Evolutionary conservation across 305 asterid genomes (phyloP).

Genomic region (Solanum chacoense): DNA sequence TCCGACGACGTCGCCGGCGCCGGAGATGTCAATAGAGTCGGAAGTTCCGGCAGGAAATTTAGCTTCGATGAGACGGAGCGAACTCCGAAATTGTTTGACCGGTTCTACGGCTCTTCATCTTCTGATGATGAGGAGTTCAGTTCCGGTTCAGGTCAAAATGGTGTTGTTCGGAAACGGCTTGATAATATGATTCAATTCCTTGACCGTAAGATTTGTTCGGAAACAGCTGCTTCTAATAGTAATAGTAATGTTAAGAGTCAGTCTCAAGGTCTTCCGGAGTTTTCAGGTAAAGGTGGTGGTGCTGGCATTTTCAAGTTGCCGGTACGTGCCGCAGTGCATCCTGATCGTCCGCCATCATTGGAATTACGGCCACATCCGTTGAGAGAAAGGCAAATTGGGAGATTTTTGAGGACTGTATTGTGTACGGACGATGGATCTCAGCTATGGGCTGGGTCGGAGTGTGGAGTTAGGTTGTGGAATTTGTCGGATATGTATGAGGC

Average conservation of each 20-base stretch:
- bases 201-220: constrained; percentile 59
- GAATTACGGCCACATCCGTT: constrained; percentile 86
- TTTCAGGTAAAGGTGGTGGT: constrained; percentile 52
- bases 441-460: constrained; percentile 90
- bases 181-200: constrained; percentile 84
- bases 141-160: constrained; percentile 29
- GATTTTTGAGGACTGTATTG: constrained; percentile 53
- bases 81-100: constrained; percentile 61
- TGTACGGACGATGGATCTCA: constrained; percentile 57
- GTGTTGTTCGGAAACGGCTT: constrained; percentile 50
- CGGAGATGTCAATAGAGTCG: neutral
- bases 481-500: constrained; percentile 44
- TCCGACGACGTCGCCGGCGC: neutral
- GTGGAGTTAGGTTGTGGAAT: constrained; percentile 68
- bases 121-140: constrained; percentile 47
- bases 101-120: constrained; percentile 59
- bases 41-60: constrained; percentile 14
- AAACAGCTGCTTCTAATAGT: constrained; percentile 9
- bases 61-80: constrained; percentile 25
- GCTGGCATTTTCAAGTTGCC: constrained; percentile 57
- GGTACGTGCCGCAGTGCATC: constrained; percentile 54
- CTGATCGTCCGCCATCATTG: constrained; percentile 64
- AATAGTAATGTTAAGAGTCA: constrained; percentile 1
- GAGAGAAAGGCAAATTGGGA: constrained; percentile 65
- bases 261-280: constrained; percentile 58